Base-by-base conservation (phyloP, 2,329 filamentous ascomycete genomes). In the Xylariomycetidae sp. region DNA sequence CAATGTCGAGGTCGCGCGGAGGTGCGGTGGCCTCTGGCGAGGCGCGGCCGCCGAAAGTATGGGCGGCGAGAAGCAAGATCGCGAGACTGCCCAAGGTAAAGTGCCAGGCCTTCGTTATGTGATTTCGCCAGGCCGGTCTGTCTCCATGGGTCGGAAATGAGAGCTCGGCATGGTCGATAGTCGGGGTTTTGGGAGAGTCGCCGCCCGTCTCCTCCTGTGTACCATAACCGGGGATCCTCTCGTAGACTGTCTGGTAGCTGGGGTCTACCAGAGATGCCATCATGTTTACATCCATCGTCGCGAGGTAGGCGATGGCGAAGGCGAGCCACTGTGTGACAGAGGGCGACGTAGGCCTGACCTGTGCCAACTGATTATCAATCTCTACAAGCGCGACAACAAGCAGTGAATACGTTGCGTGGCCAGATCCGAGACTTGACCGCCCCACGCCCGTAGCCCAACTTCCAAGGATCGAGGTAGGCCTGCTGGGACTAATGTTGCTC, bases 1-100 rank as follows among this genome's bases (percentile, higher is more conserved):
- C 42, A 26, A 45, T 43, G 20, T 45, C 42, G 2, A 45, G 27
- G 33, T 45, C 42, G 37, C 40, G 41, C 9, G 37, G 38, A 12
- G 31, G 35, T 13, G 19, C 36, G 17, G n/a, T 18, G 3, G 37
- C 30, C 14, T 43, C 37, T 13, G 16, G 13, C 14, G 25, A 27
- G 5, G 40, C n/a, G n/a, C n/a, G 33, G 17, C 25, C 28, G 25
- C 29, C 29, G n/a, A 41, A 13, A 15, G 35, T 36, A 23, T 33
- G 41, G 14, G 34, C 36, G 17, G 37, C 30, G 16, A 37, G 18
- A 2, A 45, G 27, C 10, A 41, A 31, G 4, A 43, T 14, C 12
- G 40, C 33, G 16, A 43, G 23, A 6, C 20, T 36, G 12, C 30
- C 25, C 6, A 45, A 32, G 17, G 30, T 15, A 17, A 31, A 27